These are phyloP conservation scores for Alternaria ethzedia DNA, from an alignment of 2,329 filamentous ascomycete genomes.

Conservation along the genomic window DNA sequence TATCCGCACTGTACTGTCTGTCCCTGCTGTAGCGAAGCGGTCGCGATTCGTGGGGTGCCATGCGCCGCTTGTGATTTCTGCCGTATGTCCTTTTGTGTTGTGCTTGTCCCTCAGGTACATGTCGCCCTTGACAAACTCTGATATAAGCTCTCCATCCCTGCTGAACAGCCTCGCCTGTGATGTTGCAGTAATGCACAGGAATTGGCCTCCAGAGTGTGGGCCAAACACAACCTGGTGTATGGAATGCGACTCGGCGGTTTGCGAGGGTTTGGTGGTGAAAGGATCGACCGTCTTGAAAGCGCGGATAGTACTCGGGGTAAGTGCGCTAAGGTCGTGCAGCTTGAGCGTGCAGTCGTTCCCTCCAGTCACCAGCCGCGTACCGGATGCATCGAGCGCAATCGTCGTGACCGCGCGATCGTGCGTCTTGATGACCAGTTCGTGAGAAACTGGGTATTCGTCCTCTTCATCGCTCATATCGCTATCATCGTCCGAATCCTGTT, in stretches of 20 bases:
- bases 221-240: constrained; percentile 89
- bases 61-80: constrained; percentile 84
- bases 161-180: constrained; percentile 89
- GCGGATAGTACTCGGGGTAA: constrained; percentile 92
- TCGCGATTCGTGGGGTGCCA: constrained; percentile 92
- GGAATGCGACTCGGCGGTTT: constrained; percentile 81
- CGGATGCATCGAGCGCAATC: constrained; percentile 82
- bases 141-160: constrained; percentile 83
- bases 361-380: constrained; percentile 84
- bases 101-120: constrained; percentile 98
- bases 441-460: constrained; percentile 89
- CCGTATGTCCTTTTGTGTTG: constrained; percentile 95
- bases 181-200: constrained; percentile 87
- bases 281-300: constrained; percentile 94
- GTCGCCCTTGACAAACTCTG: constrained; percentile 94
- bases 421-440: constrained; percentile 90
- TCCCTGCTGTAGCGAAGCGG: constrained; percentile 86
- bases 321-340: constrained; percentile 91
- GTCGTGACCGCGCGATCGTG: constrained; percentile 88
- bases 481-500: constrained; percentile 54
- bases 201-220: constrained; percentile 75
- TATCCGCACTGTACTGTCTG: constrained; percentile 92
- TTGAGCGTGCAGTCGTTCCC: constrained; percentile 92
- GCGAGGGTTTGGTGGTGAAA: constrained; percentile 73
- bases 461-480: constrained; percentile 71